Conservation (phyloP, 2,329 filamentous ascomycete species). For the Venturia effusa region DNA sequence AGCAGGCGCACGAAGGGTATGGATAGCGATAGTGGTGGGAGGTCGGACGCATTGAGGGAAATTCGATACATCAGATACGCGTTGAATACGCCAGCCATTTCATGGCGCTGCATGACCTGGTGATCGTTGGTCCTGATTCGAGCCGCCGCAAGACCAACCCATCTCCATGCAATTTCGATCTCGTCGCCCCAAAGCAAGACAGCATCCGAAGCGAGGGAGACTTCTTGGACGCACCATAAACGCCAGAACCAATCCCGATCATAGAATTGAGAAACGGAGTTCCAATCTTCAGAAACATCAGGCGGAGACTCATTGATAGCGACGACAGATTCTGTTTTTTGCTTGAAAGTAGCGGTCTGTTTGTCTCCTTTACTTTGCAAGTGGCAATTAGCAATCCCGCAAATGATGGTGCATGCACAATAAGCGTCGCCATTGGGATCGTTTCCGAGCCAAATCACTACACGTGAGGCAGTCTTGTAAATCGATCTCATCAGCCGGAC, state of each 20-base stretch:
- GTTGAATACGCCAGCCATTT: constrained; percentile 8
- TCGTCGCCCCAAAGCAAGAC: not conserved
- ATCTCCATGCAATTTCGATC: not conserved
- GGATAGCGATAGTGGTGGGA: not conserved
- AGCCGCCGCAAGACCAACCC: constrained; percentile 1
- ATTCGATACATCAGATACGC: constrained; percentile 7
- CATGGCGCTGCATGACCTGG: not conserved
- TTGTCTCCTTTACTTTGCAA: not conserved
- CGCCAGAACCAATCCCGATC: constrained; percentile 3
- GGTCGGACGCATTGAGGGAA: not conserved
- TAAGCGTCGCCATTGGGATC: not conserved
- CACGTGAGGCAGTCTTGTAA: not conserved
- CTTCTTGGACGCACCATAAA: constrained; percentile 6
- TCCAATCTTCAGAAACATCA: no score
- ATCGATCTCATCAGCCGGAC: constrained; percentile 12
- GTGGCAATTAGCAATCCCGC: not conserved
- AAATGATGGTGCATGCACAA: not conserved
- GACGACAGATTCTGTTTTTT: not conserved
- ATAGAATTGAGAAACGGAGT: not conserved
- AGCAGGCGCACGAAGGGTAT: not conserved
- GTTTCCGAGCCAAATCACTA: constrained; percentile 12
- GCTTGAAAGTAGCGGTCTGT: not conserved
- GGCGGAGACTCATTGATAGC: not conserved
- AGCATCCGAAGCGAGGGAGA: not conserved
- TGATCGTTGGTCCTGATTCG: not conserved